phyloP scores from a whole-genome alignment of 345 rosid genomes.

The Mangifera indica region DNA sequence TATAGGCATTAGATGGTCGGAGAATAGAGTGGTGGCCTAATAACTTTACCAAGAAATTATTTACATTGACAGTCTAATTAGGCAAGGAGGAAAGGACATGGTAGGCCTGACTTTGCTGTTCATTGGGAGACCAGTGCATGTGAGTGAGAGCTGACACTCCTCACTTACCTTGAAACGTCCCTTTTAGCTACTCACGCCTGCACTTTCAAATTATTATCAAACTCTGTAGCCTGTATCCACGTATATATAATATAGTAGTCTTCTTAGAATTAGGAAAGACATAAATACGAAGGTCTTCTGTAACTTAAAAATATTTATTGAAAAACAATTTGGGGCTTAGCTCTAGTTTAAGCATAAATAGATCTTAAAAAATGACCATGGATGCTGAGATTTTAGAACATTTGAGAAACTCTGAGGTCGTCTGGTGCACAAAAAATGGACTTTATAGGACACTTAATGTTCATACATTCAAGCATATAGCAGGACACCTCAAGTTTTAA shows the following conservation, averaged over 20 bases:
- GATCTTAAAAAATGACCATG: no score
- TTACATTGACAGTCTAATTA: slow-evolving; percentile 22
- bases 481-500: not conserved
- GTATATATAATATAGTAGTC: not conserved
- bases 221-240: not conserved
- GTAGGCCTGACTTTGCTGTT: slow-evolving; percentile 18
- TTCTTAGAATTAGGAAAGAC: not conserved
- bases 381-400: not conserved
- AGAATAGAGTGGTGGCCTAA: not conserved
- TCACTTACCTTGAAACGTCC: slow-evolving; percentile 25
- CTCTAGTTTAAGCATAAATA: no score
- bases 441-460: not conserved
- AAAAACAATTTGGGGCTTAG: no score
- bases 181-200: slow-evolving; percentile 19
- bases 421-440: no score
- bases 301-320: no score
- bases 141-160: slow-evolving; percentile 30
- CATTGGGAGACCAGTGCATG: slow-evolving; percentile 42
- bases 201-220: slow-evolving; percentile 7
- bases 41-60: no score
- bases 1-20: not conserved
- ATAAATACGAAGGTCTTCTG: not conserved
- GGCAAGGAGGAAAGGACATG: slow-evolving; percentile 32
- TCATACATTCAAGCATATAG: not conserved
- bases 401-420: not conserved